Conservation (phyloP, 1,139 yeast species). For the Zygotorulaspora mrakii region DNA sequence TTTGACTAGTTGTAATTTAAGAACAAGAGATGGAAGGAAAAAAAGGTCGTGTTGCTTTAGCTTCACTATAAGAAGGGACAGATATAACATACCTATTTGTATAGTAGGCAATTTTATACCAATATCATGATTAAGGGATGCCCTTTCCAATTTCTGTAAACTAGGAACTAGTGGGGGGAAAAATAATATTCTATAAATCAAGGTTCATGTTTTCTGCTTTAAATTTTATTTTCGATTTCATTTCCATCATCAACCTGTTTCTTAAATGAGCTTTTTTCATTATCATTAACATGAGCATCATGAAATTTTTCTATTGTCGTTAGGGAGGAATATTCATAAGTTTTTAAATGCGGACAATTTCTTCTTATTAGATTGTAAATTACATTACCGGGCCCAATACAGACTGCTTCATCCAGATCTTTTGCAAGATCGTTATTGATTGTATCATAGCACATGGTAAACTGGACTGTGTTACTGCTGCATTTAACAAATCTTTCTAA, state of each 20-base stretch:
- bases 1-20: constrained; percentile 80
- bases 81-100: constrained; percentile 93
- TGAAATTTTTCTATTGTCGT: constrained; percentile 28
- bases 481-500: constrained; percentile 35
- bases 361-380: constrained; percentile 31
- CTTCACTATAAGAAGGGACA: constrained; percentile 86
- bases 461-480: constrained; percentile 35
- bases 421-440: constrained; percentile 20
- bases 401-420: constrained; percentile 22
- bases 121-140: constrained; percentile 36
- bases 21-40: constrained; percentile 79
- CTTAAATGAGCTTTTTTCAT: background rate
- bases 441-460: constrained; percentile 34
- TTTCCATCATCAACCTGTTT: background rate
- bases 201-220: background rate
- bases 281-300: constrained; percentile 9
- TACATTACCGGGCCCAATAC: constrained; percentile 35
- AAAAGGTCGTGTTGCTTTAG: constrained; percentile 89
- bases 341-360: constrained; percentile 24
- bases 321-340: constrained; percentile 28
- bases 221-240: background rate
- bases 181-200: constrained; percentile 7
- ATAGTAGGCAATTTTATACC: constrained; percentile 96
- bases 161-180: no score
- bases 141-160: no score